These are phyloP conservation scores for Solanum etuberosum DNA, from an alignment of 257 asterid species.

Conservation along the genomic window DNA sequence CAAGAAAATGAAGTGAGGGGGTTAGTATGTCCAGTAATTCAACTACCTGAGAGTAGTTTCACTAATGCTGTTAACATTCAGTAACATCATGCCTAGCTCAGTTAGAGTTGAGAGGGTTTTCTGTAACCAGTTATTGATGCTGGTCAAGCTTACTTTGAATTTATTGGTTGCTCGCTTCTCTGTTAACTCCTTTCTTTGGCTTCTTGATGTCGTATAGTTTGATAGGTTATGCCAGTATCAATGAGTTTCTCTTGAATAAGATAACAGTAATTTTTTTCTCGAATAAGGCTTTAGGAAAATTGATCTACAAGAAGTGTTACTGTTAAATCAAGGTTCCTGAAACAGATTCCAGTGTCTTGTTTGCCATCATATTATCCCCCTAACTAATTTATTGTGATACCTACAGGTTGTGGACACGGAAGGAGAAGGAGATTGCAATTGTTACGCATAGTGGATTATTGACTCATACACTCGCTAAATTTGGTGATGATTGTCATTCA, in stretches of 20 bases:
- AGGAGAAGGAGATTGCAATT: constrained; percentile 89
- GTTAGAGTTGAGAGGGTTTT: background rate
- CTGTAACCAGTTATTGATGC: background rate
- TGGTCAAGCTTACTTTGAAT: background rate
- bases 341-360: background rate
- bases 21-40: background rate
- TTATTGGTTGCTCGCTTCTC: background rate
- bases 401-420: constrained; percentile 79
- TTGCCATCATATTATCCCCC: background rate
- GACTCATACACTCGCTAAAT: constrained; percentile 48
- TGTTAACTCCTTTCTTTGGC: background rate
- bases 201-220: background rate
- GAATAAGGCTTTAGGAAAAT: background rate
- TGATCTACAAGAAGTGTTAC: background rate
- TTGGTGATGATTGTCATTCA: constrained; percentile 74
- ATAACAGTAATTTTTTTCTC: background rate
- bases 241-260: background rate
- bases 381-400: background rate
- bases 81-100: background rate
- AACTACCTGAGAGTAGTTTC: background rate
- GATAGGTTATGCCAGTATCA: background rate
- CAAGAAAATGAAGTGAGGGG: background rate
- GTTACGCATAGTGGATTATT: constrained; percentile 85
- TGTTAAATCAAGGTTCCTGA: background rate
- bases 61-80: background rate